These are phyloP conservation scores for Cardiospermum halicacabum DNA, from an alignment of 345 rosid genomes.

Conservation along the genomic window DNA sequence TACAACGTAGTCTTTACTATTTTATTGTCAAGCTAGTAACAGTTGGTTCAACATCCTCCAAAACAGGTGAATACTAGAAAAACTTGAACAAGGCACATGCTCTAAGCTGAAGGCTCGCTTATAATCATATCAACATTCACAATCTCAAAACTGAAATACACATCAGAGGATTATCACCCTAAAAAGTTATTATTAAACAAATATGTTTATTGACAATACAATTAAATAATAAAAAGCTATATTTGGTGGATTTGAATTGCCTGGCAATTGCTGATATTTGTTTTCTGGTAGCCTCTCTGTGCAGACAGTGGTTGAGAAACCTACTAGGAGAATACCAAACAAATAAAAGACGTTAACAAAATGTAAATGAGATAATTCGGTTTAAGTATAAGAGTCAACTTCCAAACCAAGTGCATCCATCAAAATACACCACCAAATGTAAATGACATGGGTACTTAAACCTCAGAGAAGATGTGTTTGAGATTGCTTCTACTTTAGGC, in stretches of 20 bases:
- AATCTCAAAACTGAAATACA: neutral
- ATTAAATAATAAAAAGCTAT: conserved; percentile 13
- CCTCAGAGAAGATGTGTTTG: neutral
- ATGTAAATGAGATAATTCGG: neutral
- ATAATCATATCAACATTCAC: neutral
- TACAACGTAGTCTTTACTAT: neutral
- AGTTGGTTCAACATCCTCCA: neutral
- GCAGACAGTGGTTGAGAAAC: conserved; percentile 6
- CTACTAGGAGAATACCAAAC: neutral
- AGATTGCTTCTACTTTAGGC: no score
- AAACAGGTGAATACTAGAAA: neutral
- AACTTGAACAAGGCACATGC: neutral
- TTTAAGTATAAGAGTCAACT: neutral
- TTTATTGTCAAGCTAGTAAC: neutral
- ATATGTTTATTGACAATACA: neutral
- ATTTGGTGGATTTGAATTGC: conserved; percentile 1
- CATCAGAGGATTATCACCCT: neutral
- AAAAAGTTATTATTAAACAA: neutral
- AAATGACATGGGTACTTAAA: neutral
- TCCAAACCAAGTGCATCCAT: neutral
- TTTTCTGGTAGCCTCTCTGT: conserved; percentile 8
- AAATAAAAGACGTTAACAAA: neutral
- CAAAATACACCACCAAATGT: neutral
- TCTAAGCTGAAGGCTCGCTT: neutral
- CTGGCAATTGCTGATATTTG: neutral